Evolutionary conservation across 305 asterid genomes (phyloP).

Genomic region (Rubia tinctorum): DNA sequence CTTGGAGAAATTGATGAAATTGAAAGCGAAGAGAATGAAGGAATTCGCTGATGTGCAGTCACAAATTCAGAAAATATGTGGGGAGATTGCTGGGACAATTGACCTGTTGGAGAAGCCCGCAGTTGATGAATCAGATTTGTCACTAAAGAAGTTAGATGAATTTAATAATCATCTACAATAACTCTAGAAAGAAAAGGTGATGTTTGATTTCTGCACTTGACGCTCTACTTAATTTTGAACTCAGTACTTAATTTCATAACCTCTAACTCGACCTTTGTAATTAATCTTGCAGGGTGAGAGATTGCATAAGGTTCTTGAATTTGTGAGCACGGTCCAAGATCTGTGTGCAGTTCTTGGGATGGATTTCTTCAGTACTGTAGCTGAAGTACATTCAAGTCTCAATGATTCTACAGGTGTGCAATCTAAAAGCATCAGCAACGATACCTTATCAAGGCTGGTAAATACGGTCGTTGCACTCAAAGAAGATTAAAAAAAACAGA

Average conservation of each 20-base stretch:
- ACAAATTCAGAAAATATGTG: constrained; percentile 71
- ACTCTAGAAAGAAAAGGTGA: constrained; percentile 92
- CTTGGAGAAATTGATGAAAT: constrained; percentile 74
- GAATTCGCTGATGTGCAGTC: constrained; percentile 85
- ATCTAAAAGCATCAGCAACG: constrained; percentile 89
- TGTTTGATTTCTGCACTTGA: constrained; percentile 13
- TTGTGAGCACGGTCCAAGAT: constrained; percentile 90
- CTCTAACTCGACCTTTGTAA: constrained; percentile 16
- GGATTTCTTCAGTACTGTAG: constrained; percentile 74
- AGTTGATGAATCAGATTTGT: constrained; percentile 80
- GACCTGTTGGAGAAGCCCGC: constrained; percentile 52
- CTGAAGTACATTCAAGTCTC: constrained; percentile 92
- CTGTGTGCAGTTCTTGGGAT: constrained; percentile 93
- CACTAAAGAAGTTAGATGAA: constrained; percentile 74
- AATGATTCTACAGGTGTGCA: constrained; percentile 73
- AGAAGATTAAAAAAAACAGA: constrained; percentile 84
- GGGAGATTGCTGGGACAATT: constrained; percentile 74
- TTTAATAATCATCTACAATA: constrained; percentile 82
- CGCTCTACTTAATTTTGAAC: no score
- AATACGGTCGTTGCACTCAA: constrained; percentile 66
- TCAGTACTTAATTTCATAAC: neutral
- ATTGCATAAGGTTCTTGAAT: constrained; percentile 89
- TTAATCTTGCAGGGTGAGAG: constrained; percentile 74
- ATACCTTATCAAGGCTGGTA: constrained; percentile 72
- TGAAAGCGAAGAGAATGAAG: constrained; percentile 76